Percentiles rank a stretch among this genome's conserved stretches.
Evolutionary conservation across 768 basidiomycete species (phyloP).

Genomic region (Grammothele lineata): DNA sequence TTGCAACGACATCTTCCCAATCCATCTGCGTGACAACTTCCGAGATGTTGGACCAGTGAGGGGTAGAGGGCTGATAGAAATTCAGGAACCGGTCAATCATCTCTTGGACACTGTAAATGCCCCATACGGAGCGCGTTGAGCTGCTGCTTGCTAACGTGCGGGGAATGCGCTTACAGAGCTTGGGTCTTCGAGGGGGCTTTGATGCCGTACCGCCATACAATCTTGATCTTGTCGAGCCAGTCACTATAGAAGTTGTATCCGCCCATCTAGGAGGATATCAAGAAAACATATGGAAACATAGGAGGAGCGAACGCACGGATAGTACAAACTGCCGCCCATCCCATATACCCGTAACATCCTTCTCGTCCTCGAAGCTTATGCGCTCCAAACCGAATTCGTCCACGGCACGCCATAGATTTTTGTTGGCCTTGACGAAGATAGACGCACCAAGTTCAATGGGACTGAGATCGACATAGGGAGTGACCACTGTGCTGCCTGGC

Average conservation of each 20-base stretch:
- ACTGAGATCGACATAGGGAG: constrained; percentile 60
- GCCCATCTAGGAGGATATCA: constrained; percentile 22
- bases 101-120: constrained; percentile 42
- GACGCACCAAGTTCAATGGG: constrained; percentile 82
- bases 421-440: constrained; percentile 80
- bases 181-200: constrained; percentile 54
- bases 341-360: constrained; percentile 66
- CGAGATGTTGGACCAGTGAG: constrained; percentile 60
- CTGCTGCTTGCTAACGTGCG: not conserved
- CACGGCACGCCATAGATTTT: constrained; percentile 66
- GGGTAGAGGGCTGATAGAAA: constrained; percentile 52
- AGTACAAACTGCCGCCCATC: constrained; percentile 73
- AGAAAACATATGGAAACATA: not conserved
- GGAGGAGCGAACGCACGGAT: constrained; percentile 40
- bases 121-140: no score
- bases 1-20: constrained; percentile 46
- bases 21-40: constrained; percentile 49
- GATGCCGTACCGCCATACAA: constrained; percentile 76
- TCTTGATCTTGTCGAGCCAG: constrained; percentile 73
- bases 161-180: constrained; percentile 39
- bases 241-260: constrained; percentile 27
- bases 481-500: constrained; percentile 72
- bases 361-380: constrained; percentile 40
- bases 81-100: constrained; percentile 49
- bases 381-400: constrained; percentile 74